Base-by-base conservation (phyloP, 1,284 basidiomycete species). In the Ceratobasidium sp. region DNA sequence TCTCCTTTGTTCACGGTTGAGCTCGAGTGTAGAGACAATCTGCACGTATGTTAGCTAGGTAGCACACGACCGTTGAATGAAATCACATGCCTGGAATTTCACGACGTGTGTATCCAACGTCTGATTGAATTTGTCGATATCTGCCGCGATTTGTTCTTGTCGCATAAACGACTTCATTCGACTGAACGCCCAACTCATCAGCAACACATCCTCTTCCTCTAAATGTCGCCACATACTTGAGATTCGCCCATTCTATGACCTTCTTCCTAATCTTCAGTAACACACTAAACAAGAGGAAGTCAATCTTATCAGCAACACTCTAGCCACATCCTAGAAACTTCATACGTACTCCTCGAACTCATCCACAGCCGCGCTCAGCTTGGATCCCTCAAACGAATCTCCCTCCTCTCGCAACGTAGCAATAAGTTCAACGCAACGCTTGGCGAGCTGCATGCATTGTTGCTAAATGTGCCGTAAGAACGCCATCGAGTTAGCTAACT, bases 51-150 rank as follows among this genome's bases (percentile, higher is more conserved):
- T 26, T 49, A 23, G n/a, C 1, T 38, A 50, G 14, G 9, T 16
- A 16, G 4, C 41, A 41, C 8, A 16, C 49, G 16, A n/a, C 9
- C 9, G 32, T 35, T 52, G 38, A 21, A 23, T 5, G 8, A 30
- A 11, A 16, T 21, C 28, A 11, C 55, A 9, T 30, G 38, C 69
- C 57, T 61, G 57, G 18, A 43, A 71, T 30, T 41, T 59, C 6
- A 16, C 18, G 4, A 35, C 47, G 28, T 50, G 46, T 3, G 46
- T 23, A 30, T 71, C 46, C 8, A 71, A n/a, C 50, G 26, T 26
- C 9, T 52, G 13, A 28, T 71, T 61, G 35, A 71, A 50, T 13
- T n/a, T 26, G 4, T 61, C 54, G 46, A 71, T 58, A 32, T 49
- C 44, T 7, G 4, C 21, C 14, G n/a, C 30, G 11, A 61, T 61